Conservation (phyloP, 352 stramenopile species). For the Phytophthora pisi region DNA sequence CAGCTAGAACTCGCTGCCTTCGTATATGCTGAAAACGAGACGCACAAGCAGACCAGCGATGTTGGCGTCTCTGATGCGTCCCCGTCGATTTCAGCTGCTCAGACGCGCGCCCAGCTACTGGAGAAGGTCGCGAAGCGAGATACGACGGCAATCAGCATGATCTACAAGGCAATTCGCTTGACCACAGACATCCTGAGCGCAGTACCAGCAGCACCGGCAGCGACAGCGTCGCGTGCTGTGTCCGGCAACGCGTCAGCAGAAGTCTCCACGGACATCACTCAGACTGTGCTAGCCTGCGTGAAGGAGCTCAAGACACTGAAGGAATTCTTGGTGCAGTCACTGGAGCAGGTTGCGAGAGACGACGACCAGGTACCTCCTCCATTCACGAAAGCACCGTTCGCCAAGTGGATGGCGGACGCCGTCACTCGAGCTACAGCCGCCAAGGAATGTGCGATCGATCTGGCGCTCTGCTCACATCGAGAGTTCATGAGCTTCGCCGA, state of each 20-base stretch:
- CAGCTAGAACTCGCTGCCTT: conserved; percentile 50
- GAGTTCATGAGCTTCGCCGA: conserved; percentile 60
- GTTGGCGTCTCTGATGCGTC: conserved; percentile 1
- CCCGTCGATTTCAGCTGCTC: conserved; percentile 10
- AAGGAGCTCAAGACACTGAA: conserved; percentile 79
- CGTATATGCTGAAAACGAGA: conserved; percentile 24
- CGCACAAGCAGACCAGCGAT: conserved; percentile 13
- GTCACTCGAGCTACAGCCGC: conserved; percentile 33
- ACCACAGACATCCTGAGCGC: conserved; percentile 72
- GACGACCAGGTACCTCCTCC: conserved; percentile 16
- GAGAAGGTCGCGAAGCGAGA: conserved; percentile 65
- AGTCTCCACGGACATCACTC: conserved; percentile 61
- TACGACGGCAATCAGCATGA: conserved; percentile 58
- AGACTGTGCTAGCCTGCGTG: conserved; percentile 64
- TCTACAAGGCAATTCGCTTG: conserved; percentile 74
- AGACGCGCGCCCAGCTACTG: conserved; percentile 43
- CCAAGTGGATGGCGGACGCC: conserved; percentile 28
- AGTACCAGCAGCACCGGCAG: conserved; percentile 7
- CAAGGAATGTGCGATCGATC: conserved; percentile 60
- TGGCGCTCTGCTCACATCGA: conserved; percentile 58
- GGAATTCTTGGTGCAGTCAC: conserved; percentile 65
- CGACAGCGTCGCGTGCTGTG: not conserved
- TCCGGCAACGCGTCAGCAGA: conserved; percentile 22
- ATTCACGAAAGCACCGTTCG: conserved; percentile 21
- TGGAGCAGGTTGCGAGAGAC: conserved; percentile 50